A percentile compares a stretch with the other conserved stretches of the same genome.
These are phyloP conservation scores for Macadamia integrifolia DNA, from an alignment of 164 flowering plant genomes.

Conservation along the genomic window DNA sequence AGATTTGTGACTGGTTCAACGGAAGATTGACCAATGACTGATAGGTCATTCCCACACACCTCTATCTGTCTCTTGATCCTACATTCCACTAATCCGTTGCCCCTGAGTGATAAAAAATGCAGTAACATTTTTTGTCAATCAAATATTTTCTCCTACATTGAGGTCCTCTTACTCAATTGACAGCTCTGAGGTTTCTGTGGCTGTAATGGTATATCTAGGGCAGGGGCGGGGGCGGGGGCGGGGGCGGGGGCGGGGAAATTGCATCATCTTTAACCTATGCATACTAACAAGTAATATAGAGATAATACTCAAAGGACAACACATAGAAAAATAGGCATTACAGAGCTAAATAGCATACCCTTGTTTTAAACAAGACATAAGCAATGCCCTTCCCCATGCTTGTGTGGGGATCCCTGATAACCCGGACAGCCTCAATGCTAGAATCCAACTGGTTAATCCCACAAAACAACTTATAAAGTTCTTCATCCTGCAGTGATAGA, in stretches of 20 bases:
- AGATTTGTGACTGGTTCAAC: too few species aligned
- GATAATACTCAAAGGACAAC: too few species aligned
- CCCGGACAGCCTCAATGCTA: slow-evolving; percentile 80
- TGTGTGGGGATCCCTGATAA: slow-evolving; percentile 50
- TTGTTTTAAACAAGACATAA: slow-evolving; percentile 77
- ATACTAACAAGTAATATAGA: too few species aligned
- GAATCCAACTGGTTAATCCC: slow-evolving; percentile 51
- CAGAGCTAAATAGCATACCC: slow-evolving; percentile 38
- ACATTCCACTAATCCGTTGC: too few species aligned
- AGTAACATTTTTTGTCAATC: neutral
- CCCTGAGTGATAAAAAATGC: too few species aligned
- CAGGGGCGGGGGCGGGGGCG: too few species aligned
- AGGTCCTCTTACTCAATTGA: slow-evolving; percentile 76
- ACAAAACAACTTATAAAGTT: slow-evolving; percentile 71
- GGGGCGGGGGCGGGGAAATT: too few species aligned
- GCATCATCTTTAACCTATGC: too few species aligned
- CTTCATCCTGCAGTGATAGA: slow-evolving; percentile 65
- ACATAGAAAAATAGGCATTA: neutral
- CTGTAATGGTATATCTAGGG: too few species aligned
- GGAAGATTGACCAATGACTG: too few species aligned
- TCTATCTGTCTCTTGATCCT: too few species aligned
- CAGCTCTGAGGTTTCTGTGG: slow-evolving; percentile 47
- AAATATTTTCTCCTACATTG: neutral
- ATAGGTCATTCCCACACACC: too few species aligned
- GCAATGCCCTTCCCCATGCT: slow-evolving; percentile 93